These are phyloP conservation scores for Populus trichocarpa DNA, from an alignment of 441 rosid species.

Conservation along the genomic window DNA sequence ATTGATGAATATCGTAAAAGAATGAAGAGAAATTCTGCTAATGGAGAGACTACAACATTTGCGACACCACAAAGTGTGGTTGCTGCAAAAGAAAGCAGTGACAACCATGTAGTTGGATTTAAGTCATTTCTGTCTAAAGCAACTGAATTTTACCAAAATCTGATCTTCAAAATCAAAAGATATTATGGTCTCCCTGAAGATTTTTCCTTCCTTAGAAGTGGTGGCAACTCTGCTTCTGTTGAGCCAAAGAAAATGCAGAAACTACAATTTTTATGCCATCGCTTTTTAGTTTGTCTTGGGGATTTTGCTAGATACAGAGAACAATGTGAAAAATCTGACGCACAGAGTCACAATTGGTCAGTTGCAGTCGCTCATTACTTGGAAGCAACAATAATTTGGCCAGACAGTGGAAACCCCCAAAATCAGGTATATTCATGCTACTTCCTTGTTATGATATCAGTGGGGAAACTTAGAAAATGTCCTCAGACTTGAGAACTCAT, in stretches of 20 bases:
- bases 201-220: slow-evolving; percentile 24
- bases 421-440: slow-evolving; percentile 58
- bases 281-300: slow-evolving; percentile 84
- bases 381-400: slow-evolving; percentile 76
- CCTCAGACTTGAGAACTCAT: slow-evolving; percentile 10
- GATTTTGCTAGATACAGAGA: slow-evolving; percentile 90
- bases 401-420: slow-evolving; percentile 88
- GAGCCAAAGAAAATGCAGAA: slow-evolving; percentile 41
- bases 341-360: slow-evolving; percentile 64
- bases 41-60: slow-evolving; percentile 19
- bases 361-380: slow-evolving; percentile 64
- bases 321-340: slow-evolving; percentile 43
- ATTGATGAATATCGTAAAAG: slow-evolving; percentile 87
- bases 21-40: slow-evolving; percentile 38
- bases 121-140: slow-evolving; percentile 62
- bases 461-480: background rate
- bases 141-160: slow-evolving; percentile 49
- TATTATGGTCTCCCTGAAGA: slow-evolving; percentile 44
- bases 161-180: slow-evolving; percentile 44
- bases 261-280: slow-evolving; percentile 67
- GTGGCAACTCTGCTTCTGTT: slow-evolving; percentile 22
- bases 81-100: slow-evolving; percentile 22
- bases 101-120: slow-evolving; percentile 45
- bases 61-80: slow-evolving; percentile 17
- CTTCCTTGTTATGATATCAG: background rate